Conservation (phyloP, 176 grass and related monocot genomes). For the Phragmites australis region DNA sequence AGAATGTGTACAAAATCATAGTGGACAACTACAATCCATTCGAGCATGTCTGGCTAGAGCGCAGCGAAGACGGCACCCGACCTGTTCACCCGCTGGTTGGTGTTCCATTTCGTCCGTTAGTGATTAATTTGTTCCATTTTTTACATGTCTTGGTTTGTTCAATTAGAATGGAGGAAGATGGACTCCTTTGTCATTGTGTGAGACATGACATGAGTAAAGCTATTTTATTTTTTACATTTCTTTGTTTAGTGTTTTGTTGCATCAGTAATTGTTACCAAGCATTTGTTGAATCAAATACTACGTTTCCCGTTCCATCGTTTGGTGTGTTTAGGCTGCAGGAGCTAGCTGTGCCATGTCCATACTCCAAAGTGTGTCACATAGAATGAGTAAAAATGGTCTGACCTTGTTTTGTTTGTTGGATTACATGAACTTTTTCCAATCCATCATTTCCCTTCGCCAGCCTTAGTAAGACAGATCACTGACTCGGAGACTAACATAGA, state of each 20-base stretch:
- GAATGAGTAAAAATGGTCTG: not conserved
- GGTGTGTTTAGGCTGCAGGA: not conserved
- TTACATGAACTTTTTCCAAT: slow-evolving; percentile 8
- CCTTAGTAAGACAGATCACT: too few species aligned
- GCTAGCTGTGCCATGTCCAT: not conserved
- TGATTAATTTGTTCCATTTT: not conserved
- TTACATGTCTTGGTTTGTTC: not conserved
- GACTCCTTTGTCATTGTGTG: not conserved
- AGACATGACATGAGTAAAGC: not conserved
- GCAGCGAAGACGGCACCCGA: slow-evolving; percentile 55
- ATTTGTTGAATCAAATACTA: not conserved
- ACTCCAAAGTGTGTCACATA: not conserved
- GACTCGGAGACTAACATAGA: too few species aligned
- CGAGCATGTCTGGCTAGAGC: slow-evolving; percentile 88
- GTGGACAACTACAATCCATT: slow-evolving; percentile 90
- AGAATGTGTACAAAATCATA: slow-evolving; percentile 69
- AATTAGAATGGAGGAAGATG: not conserved
- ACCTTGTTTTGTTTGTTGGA: not conserved
- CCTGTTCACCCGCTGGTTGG: slow-evolving; percentile 82
- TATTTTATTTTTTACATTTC: not conserved
- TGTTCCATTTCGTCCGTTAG: slow-evolving; percentile 19
- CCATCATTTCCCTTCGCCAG: too few species aligned
- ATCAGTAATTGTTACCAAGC: not conserved
- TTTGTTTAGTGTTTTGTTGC: not conserved
- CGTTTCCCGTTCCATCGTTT: not conserved